Base-by-base conservation (phyloP, 179 eudicot species). In the Heliamphora pulchella region DNA sequence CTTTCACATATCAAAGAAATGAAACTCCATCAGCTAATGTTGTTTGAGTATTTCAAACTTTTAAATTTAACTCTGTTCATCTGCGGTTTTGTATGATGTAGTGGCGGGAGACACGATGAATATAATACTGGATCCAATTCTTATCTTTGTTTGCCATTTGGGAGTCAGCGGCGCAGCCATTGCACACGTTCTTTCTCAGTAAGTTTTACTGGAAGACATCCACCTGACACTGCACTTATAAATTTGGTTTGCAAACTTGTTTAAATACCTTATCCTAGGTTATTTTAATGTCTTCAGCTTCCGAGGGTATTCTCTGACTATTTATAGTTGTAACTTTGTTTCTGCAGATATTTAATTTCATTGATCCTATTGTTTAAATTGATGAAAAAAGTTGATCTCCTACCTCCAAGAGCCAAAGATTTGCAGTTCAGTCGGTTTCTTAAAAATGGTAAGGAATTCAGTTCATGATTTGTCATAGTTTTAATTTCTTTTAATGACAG, bases 141-240 rank as follows among this genome's bases (percentile, higher is more conserved):
- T 96, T 68, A 96, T 96, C 69, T 96, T 91, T 59, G 88, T 75
- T 51, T 94, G 91, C 77, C 90, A 71, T 53, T 77, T 88, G 87
- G 99, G 99, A 39, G 97, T 96, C 15, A 85, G 91, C 78, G 99
- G 99, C 31, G 99, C 99, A 10, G 99, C 99, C 76, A 90, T 94
- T 82, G 97, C 99, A 72, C 99, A 96, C 83, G 99, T 96, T 61
- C 86, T 94, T 71, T 96, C 99, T 61, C 99, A 96, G 99, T 96
- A 89, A 86, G 96, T 85, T 70, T 9, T 3, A 61, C 18, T 15
- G 53, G 39, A 78, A 67, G 48, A 80, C 14, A 39, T 41, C 31
- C 54, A 77, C 44, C n/a, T 10, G 48, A 47, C 57, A 63, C 31
- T 62, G 62, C 59, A 50, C 31, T 20, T 67, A n/a, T 18, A 58